Evolutionary conservation across 352 stramenopile genomes (phyloP), one percentile per base, ranked within the genome.

Genomic region (Phytophthora colocasiae): DNA sequence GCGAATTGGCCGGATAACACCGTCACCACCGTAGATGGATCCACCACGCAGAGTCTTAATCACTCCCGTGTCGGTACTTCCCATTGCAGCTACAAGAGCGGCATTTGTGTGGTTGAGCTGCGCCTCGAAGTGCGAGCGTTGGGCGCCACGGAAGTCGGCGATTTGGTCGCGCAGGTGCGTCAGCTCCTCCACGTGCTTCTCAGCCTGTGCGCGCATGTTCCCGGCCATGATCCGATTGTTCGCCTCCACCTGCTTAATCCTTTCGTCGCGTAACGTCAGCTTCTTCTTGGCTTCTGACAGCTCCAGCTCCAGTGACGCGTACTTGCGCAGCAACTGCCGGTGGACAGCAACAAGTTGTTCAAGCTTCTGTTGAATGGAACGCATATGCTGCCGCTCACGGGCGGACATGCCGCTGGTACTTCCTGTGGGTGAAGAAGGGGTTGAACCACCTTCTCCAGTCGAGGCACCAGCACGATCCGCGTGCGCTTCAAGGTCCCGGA

Each of bases 281-380:
- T 97, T 97, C 81, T 97, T 96, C 55, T 90, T 91, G 29, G 90
- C 84, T 52, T 97, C 91, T 3, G 75, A 89, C n/a, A 93, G 67
- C 50, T 96, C 90, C 5, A 96, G 76, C 63, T 97, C 91, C 4
- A 97, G 73, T 10, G 87, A 95, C 38, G 90, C 90, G 58, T 97
- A 97, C 66, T 97, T 97, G 52, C 91, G 87, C 46, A 97, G 59
- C 14, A 97, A 68, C 62, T 97, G 90, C 11, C 90, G 86, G 61
- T 97, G 90, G 29, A 97, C 91, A 9, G 90, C 90, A 9, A 97
- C 89, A 6, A 97, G 79, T 60, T 97, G 91, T 67, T 97, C 89
- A 1, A 97, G 82, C 51, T 96, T 94, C 58, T 97, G 91, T 52
- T 97, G 89, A 38, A 97, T 95, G 2, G 87, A 95, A 7, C 86